Evolutionary conservation across 768 basidiomycete genomes (phyloP).

Genomic region (Gymnopilus junonius): DNA sequence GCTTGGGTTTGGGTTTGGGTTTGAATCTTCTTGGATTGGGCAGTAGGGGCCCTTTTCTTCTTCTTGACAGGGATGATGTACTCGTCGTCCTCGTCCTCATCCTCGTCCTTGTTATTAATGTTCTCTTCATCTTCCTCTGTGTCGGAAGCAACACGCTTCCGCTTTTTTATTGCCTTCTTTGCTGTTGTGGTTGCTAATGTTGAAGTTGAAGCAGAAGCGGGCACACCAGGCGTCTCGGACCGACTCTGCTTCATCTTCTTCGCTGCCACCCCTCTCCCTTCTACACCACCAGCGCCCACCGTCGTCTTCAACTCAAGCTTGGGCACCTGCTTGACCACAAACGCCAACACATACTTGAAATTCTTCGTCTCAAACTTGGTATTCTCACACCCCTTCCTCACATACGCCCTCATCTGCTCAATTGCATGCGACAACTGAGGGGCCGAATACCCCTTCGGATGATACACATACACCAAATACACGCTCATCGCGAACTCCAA

Average conservation of each 20-base stretch:
- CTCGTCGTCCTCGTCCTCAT: background rate
- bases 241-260: background rate
- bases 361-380: conserved; percentile 8
- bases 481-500: conserved; percentile 42
- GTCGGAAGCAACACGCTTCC: conserved; percentile 5
- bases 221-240: background rate
- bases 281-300: background rate
- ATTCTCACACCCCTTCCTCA: background rate
- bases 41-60: background rate
- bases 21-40: background rate
- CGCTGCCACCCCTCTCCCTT: background rate
- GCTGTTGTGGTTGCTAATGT: background rate
- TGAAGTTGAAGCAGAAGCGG: background rate
- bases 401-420: conserved; percentile 30
- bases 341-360: conserved; percentile 22
- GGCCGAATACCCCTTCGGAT: conserved; percentile 17
- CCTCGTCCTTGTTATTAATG: no score
- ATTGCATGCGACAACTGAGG: conserved; percentile 47
- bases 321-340: conserved; percentile 20
- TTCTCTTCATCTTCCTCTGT: background rate
- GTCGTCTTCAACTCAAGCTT: conserved; percentile 9
- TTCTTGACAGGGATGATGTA: background rate
- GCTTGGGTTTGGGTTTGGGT: background rate
- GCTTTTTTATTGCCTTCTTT: background rate
- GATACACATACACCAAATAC: conserved; percentile 43